Conservation (phyloP, 1,139 yeast genomes). For the Debaryomycetaceae sp. region DNA sequence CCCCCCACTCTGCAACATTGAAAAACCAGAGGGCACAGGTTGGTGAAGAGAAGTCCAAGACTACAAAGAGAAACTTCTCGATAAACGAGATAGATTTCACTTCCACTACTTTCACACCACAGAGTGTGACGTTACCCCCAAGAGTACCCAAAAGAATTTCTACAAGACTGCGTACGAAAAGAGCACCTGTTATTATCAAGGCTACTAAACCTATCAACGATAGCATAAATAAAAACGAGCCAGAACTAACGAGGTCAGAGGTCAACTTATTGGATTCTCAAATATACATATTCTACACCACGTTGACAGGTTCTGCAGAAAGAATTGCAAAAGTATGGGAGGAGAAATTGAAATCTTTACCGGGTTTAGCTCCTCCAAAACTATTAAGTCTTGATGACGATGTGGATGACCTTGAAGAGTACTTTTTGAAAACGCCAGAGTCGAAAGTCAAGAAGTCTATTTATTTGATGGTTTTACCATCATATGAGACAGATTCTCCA, state of each 20-base stretch:
- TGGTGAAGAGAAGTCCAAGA: neutral
- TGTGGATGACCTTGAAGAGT: constrained; percentile 79
- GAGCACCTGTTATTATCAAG: constrained; percentile 39
- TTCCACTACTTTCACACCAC: constrained; percentile 29
- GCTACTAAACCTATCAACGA: constrained; percentile 27
- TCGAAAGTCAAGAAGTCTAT: constrained; percentile 40
- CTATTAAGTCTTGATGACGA: constrained; percentile 74
- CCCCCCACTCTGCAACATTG: neutral
- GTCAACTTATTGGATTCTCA: constrained; percentile 41
- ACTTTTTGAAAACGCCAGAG: constrained; percentile 63
- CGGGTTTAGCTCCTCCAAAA: constrained; percentile 45
- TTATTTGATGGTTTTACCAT: constrained; percentile 79
- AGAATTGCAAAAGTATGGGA: constrained; percentile 56
- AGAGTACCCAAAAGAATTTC: constrained; percentile 15
- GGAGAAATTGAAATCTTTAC: constrained; percentile 29
- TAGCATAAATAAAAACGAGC: constrained; percentile 10
- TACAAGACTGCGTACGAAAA: constrained; percentile 22
- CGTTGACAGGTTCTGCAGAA: constrained; percentile 79
- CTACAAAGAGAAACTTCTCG: constrained; percentile 21
- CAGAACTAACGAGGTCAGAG: constrained; percentile 28
- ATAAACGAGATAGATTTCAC: constrained; percentile 47
- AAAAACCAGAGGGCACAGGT: neutral
- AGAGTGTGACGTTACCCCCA: neutral
- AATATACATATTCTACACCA: constrained; percentile 71
- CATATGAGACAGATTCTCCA: constrained; percentile 91